Base-by-base conservation (phyloP, 257 asterid species). In the Verbascum thapsus region DNA sequence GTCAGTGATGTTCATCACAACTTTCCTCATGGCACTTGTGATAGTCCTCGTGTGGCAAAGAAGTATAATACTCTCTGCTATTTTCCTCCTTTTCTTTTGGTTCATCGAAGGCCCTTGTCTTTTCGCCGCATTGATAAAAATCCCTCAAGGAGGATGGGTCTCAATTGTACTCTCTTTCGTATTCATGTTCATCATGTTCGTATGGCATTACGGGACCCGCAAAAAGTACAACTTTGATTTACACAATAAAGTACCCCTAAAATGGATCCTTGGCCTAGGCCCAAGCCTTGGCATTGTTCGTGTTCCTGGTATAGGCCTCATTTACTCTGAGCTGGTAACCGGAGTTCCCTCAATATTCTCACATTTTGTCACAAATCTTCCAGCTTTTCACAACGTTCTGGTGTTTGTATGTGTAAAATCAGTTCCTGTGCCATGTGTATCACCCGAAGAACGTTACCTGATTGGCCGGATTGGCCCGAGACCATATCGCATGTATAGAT, bases 101-200 rank as follows among this genome's bases (percentile, higher is more conserved):
- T 13, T 75, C 60, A 62, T 88, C 6, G 98, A 92, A 79, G 88
- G 82, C 7, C 51, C 70, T 44, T 92, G 76, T 76, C 80, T 92
- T 40, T 53, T 81, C 2, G 81, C 96, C 0, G 95, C 97, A 7
- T 68, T 64, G 26, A 76, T 72, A 0, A 88, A 88, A 76, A 75
- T 91, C 59, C 96, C 96, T 41, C 96, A 85, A 76, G 97, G 98
- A 50, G 98, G 97, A 43, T 91, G 97, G 98, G 85, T 88, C 66
- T 88, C 96, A 49, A 79, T 91, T 40, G 82, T 80, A 5, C 91
- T 92, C 57, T 58, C 97, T 49, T 64, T 82, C 43, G 54, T 85
- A 69, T 89, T 92, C 64, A 69, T 86, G 96, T 59, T 61, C 38
- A 48, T 89, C 73, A 92, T 92, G 97, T 85, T 77, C 45, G 85